phyloP scores from a whole-genome alignment of 1,284 basidiomycete genomes.

The Fomitopsis schrenkii region DNA sequence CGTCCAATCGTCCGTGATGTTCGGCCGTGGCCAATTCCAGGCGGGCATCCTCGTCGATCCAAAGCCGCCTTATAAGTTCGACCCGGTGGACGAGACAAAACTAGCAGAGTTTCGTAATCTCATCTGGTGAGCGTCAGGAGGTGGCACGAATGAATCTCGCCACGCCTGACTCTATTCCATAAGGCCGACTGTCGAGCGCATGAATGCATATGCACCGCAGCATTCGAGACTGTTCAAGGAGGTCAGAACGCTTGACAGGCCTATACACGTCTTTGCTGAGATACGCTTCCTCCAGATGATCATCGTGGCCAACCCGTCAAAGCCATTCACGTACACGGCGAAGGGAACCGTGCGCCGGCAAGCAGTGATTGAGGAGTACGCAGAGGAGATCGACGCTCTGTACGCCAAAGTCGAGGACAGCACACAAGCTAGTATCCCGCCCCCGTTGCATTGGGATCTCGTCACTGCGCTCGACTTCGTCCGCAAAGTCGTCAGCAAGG shows the following conservation, averaged over 20 bases:
- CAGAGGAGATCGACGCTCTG: constrained; percentile 25
- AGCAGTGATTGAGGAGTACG: constrained; percentile 22
- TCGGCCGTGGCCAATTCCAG: constrained; percentile 35
- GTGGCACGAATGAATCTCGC: not conserved
- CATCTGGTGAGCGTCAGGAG: constrained; percentile 27
- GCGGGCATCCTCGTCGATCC: constrained; percentile 36
- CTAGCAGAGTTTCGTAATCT: constrained; percentile 23
- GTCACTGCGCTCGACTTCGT: constrained; percentile 24
- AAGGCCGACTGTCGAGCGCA: constrained; percentile 31
- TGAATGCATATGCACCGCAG: constrained; percentile 30
- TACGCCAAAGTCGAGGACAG: constrained; percentile 22
- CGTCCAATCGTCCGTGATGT: constrained; percentile 30
- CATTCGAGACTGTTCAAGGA: constrained; percentile 35
- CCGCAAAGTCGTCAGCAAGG: constrained; percentile 22
- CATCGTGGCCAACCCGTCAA: constrained; percentile 22
- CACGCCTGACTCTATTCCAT: not conserved
- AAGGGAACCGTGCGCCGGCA: constrained; percentile 26
- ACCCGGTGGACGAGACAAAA: constrained; percentile 19
- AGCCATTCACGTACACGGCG: constrained; percentile 28
- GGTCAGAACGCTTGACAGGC: constrained; percentile 11
- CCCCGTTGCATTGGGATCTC: constrained; percentile 27
- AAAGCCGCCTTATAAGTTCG: constrained; percentile 18
- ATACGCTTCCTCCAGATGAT: constrained; percentile 22
- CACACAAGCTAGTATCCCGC: constrained; percentile 15
- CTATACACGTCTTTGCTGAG: no score